These are phyloP conservation scores for Diaporthe vaccinii DNA, from an alignment of 2,329 filamentous ascomycete genomes.

Conservation along the genomic window DNA sequence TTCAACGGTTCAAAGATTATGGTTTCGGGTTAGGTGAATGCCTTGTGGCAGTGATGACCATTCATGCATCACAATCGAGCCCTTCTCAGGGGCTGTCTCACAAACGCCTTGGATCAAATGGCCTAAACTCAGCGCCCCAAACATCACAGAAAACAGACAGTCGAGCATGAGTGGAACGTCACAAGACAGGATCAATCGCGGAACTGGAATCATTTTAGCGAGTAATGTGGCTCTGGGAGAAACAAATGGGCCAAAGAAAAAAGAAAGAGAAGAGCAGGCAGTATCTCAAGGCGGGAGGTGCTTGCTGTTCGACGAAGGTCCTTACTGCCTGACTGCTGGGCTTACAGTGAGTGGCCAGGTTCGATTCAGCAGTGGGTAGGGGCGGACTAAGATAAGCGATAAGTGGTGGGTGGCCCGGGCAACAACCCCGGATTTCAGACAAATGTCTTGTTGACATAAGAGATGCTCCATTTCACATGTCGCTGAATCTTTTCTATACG, in stretches of 20 bases:
- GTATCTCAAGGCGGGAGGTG: too few relatives aligned
- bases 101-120: not conserved
- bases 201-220: not conserved
- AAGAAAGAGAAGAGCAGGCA: not conserved
- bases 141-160: not conserved
- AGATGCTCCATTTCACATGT: conserved; percentile 13
- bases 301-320: too few relatives aligned
- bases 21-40: not conserved
- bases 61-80: not conserved
- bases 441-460: not conserved
- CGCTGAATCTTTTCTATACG: not conserved
- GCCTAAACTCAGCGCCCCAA: not conserved
- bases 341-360: too few relatives aligned
- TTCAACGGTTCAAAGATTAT: not conserved
- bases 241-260: not conserved
- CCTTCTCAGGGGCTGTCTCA: not conserved
- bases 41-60: not conserved
- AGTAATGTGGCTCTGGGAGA: not conserved
- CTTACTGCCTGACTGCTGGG: too few relatives aligned
- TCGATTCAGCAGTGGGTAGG: not conserved
- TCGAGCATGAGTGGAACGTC: not conserved
- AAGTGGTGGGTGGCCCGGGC: not conserved
- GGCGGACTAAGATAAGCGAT: conserved; percentile 20
- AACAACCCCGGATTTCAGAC: not conserved
- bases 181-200: not conserved